These are phyloP conservation scores for Leonotis leonurus DNA, from an alignment of 257 asterid species.

Conservation along the genomic window DNA sequence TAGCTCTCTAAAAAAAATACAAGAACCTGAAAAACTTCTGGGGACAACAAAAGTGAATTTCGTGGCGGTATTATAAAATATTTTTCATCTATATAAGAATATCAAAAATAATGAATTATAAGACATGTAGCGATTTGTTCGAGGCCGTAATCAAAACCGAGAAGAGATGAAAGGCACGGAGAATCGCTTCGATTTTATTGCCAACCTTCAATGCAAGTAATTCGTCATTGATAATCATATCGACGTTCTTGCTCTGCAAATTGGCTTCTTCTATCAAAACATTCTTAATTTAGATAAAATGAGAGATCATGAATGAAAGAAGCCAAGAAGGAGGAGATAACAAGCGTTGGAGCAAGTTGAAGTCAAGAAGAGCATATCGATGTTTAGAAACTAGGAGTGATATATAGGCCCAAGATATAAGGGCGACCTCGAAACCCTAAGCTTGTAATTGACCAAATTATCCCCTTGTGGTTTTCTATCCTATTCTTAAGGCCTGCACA, in stretches of 20 bases:
- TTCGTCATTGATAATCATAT: conserved; percentile 27
- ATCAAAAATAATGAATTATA: background rate
- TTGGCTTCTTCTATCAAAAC: conserved; percentile 20
- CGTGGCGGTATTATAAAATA: too few species aligned
- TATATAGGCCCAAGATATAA: background rate
- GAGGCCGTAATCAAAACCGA: conserved; percentile 53
- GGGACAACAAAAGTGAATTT: too few species aligned
- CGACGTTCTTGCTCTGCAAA: conserved; percentile 68
- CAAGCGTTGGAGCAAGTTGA: too few species aligned
- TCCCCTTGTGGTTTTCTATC: background rate
- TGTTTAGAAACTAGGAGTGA: background rate
- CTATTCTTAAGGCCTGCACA: background rate
- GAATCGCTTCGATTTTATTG: conserved; percentile 41
- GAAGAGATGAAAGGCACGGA: conserved; percentile 62
- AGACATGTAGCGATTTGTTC: conserved; percentile 47
- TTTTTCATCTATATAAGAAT: too few species aligned
- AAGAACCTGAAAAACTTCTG: too few species aligned
- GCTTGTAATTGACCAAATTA: background rate
- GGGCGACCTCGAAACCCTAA: conserved; percentile 13
- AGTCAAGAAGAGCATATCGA: too few species aligned
- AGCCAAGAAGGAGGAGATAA: too few species aligned
- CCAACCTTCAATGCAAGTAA: conserved; percentile 73
- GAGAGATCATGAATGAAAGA: background rate
- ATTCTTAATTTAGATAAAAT: too few species aligned
- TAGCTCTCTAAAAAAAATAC: too few species aligned